Evolutionary conservation across 2,329 filamentous ascomycete genomes (phyloP).

Genomic region (Eutypella sp.): DNA sequence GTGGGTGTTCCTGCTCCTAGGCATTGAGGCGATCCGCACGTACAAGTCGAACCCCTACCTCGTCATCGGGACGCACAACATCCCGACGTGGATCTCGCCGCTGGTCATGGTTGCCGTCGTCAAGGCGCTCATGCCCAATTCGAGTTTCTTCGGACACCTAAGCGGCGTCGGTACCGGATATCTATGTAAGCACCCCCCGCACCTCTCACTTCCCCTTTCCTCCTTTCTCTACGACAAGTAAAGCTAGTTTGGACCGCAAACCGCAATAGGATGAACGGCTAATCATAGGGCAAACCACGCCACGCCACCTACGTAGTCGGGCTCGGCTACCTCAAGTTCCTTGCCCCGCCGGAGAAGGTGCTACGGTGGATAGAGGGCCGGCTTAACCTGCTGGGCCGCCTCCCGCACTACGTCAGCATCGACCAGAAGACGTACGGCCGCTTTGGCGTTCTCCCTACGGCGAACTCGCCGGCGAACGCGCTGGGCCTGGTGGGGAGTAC

Average conservation of each 20-base stretch:
- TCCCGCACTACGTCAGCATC: conserved; percentile 90
- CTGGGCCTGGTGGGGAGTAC: conserved; percentile 59
- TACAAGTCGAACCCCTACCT: conserved; percentile 78
- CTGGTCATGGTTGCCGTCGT: conserved; percentile 71
- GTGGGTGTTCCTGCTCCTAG: conserved; percentile 87
- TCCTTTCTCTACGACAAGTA: neutral
- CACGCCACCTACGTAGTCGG: conserved; percentile 52
- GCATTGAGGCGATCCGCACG: conserved; percentile 79
- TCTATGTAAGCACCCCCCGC: conserved; percentile 57
- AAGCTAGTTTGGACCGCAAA: too few species aligned
- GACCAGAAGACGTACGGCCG: conserved; percentile 95
- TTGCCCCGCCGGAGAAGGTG: conserved; percentile 84
- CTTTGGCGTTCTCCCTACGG: conserved; percentile 82
- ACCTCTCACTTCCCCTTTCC: neutral
- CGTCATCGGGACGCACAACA: conserved; percentile 55
- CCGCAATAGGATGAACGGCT: too few species aligned
- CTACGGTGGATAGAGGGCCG: conserved; percentile 86
- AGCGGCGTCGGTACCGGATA: conserved; percentile 83
- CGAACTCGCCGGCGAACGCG: conserved; percentile 36
- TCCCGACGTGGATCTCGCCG: conserved; percentile 90
- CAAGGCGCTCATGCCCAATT: conserved; percentile 71
- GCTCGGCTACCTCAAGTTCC: conserved; percentile 80
- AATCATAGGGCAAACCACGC: neutral
- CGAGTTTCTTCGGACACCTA: conserved; percentile 81
- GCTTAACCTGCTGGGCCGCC: conserved; percentile 73